Evolutionary conservation across 139 green algal species (phyloP).

Genomic region (Diplosphaera chodatii): DNA sequence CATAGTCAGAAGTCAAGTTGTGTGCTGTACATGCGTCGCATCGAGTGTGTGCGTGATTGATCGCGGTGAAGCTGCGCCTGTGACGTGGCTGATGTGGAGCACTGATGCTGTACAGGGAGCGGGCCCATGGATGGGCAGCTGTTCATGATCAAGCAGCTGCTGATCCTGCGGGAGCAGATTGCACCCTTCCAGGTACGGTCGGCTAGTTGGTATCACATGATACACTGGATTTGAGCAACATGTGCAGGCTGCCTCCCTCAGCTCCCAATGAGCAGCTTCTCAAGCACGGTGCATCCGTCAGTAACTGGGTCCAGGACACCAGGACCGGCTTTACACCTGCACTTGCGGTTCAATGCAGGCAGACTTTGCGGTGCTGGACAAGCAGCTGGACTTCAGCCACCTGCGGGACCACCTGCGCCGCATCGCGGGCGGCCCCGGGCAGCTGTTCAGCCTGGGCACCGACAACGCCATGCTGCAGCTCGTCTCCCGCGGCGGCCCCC

Average conservation of each 20-base stretch:
- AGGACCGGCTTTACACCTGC: too few relatives aligned
- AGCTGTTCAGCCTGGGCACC: slow-evolving; percentile 70
- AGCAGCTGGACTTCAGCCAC: slow-evolving; percentile 89
- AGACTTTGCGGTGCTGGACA: slow-evolving; percentile 74
- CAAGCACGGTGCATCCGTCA: too few relatives aligned
- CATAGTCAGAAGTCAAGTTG: too few relatives aligned
- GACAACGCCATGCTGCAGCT: slow-evolving; percentile 78
- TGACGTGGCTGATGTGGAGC: too few relatives aligned
- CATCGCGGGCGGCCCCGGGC: slow-evolving; percentile 65
- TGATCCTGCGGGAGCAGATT: slow-evolving; percentile 90
- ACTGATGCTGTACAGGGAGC: background rate
- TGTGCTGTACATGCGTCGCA: too few relatives aligned
- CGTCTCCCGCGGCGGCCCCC: slow-evolving; percentile 56
- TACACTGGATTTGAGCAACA: too few relatives aligned
- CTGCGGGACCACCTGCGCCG: slow-evolving; percentile 81
- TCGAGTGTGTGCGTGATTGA: too few relatives aligned
- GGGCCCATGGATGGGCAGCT: slow-evolving; percentile 75
- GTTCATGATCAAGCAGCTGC: slow-evolving; percentile 90
- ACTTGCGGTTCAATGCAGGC: slow-evolving; percentile 56
- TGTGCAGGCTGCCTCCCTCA: too few relatives aligned
- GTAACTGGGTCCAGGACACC: too few relatives aligned
- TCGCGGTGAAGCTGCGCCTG: too few relatives aligned
- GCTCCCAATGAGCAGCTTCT: too few relatives aligned
- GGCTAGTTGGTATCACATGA: background rate
- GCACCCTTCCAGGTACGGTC: slow-evolving; percentile 23